These are phyloP conservation scores for Sclerotinia minor DNA, from an alignment of 2,329 filamentous ascomycete species.

Conservation along the genomic window DNA sequence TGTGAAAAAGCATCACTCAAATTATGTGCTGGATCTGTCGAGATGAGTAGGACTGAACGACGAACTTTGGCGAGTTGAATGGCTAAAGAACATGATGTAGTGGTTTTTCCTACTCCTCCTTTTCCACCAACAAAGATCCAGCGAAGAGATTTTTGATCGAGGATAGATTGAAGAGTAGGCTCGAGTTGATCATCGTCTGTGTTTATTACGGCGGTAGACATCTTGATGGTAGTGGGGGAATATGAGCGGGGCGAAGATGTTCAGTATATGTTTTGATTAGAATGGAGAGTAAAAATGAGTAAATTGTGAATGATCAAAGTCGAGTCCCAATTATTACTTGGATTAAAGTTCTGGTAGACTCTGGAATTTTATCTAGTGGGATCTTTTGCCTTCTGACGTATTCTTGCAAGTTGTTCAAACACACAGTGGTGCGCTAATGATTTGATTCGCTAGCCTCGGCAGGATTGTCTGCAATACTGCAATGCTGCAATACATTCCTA, in stretches of 20 bases:
- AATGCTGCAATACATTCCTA: neutral
- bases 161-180: conserved; percentile 88
- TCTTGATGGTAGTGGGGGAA: conserved; percentile 21
- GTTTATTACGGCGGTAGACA: conserved; percentile 50
- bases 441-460: conserved; percentile 22
- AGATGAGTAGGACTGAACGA: conserved; percentile 95
- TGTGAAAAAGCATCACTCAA: conserved; percentile 96
- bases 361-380: conserved; percentile 14
- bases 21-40: conserved; percentile 97
- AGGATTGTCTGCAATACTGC: neutral
- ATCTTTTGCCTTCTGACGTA: conserved; percentile 27
- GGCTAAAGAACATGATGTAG: conserved; percentile 96
- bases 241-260: neutral
- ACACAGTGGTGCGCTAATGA: conserved; percentile 36
- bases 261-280: neutral
- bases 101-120: conserved; percentile 97
- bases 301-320: neutral
- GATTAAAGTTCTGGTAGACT: neutral
- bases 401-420: conserved; percentile 25
- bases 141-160: conserved; percentile 91
- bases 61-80: conserved; percentile 96
- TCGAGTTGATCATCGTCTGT: conserved; percentile 78
- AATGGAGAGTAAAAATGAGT: no score
- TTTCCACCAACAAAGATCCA: conserved; percentile 99
- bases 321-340: neutral